A percentile compares a stretch with the other conserved stretches of the same genome.
Evolutionary conservation across 208 protist genomes (phyloP).

Genomic region (Trichomonas tenax): DNA sequence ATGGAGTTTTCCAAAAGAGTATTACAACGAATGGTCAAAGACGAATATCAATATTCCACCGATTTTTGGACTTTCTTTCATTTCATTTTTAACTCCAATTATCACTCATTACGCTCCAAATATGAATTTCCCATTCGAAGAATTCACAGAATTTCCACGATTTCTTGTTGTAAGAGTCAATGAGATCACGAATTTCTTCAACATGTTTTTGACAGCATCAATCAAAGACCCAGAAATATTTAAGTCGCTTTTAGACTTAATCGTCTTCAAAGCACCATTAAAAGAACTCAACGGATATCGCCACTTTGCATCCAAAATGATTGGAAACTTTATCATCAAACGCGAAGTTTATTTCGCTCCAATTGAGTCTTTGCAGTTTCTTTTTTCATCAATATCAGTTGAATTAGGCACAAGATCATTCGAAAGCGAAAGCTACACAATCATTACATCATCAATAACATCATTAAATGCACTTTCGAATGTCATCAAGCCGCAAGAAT

Average conservation of each 20-base stretch:
- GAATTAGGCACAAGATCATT: background rate
- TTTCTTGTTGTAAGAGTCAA: background rate
- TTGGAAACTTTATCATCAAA: background rate
- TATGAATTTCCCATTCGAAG: background rate
- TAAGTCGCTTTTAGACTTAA: background rate
- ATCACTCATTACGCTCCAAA: background rate
- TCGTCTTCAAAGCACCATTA: background rate
- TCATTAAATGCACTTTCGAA: background rate
- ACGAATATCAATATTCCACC: background rate
- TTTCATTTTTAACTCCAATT: background rate
- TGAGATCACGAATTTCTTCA: background rate
- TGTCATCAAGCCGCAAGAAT: background rate
- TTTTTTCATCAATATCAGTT: background rate
- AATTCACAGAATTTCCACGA: background rate
- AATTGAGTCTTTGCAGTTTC: background rate
- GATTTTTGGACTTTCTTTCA: background rate
- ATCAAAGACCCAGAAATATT: background rate
- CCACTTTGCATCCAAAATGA: background rate
- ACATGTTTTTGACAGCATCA: background rate
- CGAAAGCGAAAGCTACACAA: background rate
- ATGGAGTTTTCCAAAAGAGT: background rate
- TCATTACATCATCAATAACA: background rate
- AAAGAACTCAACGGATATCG: background rate
- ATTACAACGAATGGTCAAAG: background rate
- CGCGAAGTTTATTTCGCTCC: background rate